phyloP scores from a whole-genome alignment of 805 yeast species.

The Metschnikowia cubensis region DNA sequence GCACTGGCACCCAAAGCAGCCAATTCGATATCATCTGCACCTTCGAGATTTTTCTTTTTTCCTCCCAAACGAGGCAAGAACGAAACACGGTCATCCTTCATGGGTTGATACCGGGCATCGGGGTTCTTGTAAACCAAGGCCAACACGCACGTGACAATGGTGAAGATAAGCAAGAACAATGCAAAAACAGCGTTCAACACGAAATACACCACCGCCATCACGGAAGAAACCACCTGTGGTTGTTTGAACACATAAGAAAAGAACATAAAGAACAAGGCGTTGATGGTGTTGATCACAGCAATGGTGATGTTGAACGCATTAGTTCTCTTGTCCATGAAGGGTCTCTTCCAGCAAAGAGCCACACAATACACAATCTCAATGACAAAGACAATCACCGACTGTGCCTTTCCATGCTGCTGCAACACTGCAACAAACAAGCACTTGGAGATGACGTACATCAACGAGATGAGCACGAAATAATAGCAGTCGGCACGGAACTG shows the following conservation, averaged over 20 bases:
- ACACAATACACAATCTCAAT: constrained; percentile 71
- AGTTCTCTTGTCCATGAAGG: constrained; percentile 92
- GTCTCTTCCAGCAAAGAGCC: constrained; percentile 66
- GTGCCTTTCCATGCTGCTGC: constrained; percentile 76
- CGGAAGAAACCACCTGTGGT: constrained; percentile 84
- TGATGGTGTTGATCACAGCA: constrained; percentile 72
- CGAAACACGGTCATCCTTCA: constrained; percentile 95
- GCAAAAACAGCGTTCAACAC: constrained; percentile 88
- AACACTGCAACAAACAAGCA: constrained; percentile 83
- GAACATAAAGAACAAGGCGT: constrained; percentile 82
- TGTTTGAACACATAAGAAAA: constrained; percentile 80
- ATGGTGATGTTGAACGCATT: constrained; percentile 89
- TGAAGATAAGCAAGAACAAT: constrained; percentile 72
- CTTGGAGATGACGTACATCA: constrained; percentile 65
- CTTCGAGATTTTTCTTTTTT: constrained; percentile 23
- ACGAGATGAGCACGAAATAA: constrained; percentile 69
- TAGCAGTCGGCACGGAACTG: constrained; percentile 85
- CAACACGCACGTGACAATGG: constrained; percentile 80
- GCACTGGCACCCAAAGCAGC: constrained; percentile 71
- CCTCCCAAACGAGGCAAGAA: constrained; percentile 67
- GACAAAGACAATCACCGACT: constrained; percentile 70
- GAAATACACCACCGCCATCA: constrained; percentile 87
- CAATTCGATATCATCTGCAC: constrained; percentile 53
- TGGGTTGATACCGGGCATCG: constrained; percentile 91
- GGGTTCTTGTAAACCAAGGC: constrained; percentile 89